Evolutionary conservation across 257 asterid genomes (phyloP), one percentile per base, ranked within the genome.

Genomic region (Paulownia fortunei): DNA sequence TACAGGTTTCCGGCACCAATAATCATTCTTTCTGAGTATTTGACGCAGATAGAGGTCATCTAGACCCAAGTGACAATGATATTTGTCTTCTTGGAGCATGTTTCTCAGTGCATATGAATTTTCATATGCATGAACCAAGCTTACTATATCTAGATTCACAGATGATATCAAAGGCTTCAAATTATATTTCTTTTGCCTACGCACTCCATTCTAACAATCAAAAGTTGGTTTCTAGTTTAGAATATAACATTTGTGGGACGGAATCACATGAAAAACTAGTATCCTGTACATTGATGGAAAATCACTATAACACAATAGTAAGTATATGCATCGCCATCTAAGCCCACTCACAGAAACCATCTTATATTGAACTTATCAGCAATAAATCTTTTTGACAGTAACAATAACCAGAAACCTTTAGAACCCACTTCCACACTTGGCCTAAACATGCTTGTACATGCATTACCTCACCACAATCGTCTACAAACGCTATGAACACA

Each of bases 391-490:
- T n/a, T 26, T 5, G 7, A 60, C 78, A 47, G 26, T 27, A 46
- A 74, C 27, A 47, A 66, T 10, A 62, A 81, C 64, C 69, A 37
- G n/a, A 26, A 27, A 76, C 21, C 55, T 64, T 42, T 1, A 54
- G 34, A 13, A 30, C 61, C 41, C 69, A 52, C 16, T 81, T 61
- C 24, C 54, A 54, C 80, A 74, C 32, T 19, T 51, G 49, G 58
- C 59, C 42, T 62, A 47, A 52, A 26, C 77, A 54, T 23, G 47
- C 64, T 51, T 9, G 63, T 1, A 42, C 68, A 70, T 19, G 23
- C 54, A 78, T 59, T 51, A 46, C 58, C 10, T 2, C 5, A 3
- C 21, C 72, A 39, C 58, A 15, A 19, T 59, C 19, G 18, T 71
- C 72, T 18, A 60, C 62, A 54, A 69, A 69, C 9, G 21, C 72